Percentiles rank a stretch among this genome's conserved stretches.
phyloP scores from a whole-genome alignment of 2,329 filamentous ascomycete species.

The Hypoxylon sp. region DNA sequence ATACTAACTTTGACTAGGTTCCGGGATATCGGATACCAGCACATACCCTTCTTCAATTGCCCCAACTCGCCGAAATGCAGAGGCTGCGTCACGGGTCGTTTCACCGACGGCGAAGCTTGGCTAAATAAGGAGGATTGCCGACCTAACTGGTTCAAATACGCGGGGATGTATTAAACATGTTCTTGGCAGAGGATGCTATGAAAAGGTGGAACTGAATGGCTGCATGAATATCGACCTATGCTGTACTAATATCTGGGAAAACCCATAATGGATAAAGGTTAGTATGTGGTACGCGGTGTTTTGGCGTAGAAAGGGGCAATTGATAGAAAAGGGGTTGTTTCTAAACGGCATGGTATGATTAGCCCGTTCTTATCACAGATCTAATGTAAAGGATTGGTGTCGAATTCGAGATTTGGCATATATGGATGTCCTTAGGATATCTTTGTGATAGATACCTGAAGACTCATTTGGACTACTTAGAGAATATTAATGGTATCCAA shows the following conservation, averaged over 20 bases:
- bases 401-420: slow-evolving; percentile 35
- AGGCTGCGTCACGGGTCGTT: slow-evolving; percentile 86
- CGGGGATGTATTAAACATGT: slow-evolving; percentile 77
- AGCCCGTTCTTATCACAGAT: slow-evolving; percentile 32
- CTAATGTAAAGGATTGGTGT: slow-evolving; percentile 36
- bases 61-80: slow-evolving; percentile 95
- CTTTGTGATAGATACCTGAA: slow-evolving; percentile 3
- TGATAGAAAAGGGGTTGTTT: slow-evolving; percentile 42
- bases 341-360: slow-evolving; percentile 30
- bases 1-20: slow-evolving; percentile 74
- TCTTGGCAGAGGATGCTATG: slow-evolving; percentile 7
- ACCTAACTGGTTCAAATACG: slow-evolving; percentile 97
- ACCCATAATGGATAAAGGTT: slow-evolving; percentile 44
- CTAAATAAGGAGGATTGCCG: slow-evolving; percentile 93
- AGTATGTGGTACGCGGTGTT: slow-evolving; percentile 47
- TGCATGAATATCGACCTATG: slow-evolving; percentile 44
- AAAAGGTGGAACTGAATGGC: slow-evolving; percentile 37
- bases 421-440: slow-evolving; percentile 21
- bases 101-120: slow-evolving; percentile 90
- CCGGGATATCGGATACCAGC: slow-evolving; percentile 98
- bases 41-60: slow-evolving; percentile 99
- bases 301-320: slow-evolving; percentile 42
- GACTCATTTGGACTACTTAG: slow-evolving; percentile 10
- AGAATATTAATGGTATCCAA: slow-evolving; percentile 59
- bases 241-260: slow-evolving; percentile 49